phyloP scores from a whole-genome alignment of 2,329 filamentous ascomycete genomes.

The Delphinella strobiligena region DNA sequence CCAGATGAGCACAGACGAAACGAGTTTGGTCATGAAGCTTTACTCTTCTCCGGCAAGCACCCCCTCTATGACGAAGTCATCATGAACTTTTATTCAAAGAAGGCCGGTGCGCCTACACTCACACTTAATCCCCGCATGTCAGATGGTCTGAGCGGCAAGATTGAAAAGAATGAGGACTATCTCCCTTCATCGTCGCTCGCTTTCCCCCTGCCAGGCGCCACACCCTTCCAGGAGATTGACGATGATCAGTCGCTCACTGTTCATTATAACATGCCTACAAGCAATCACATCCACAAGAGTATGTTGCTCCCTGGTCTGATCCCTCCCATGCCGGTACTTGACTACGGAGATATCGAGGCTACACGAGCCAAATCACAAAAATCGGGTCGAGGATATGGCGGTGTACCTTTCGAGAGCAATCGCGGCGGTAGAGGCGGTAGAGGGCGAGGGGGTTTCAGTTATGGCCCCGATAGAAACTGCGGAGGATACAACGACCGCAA shows the following conservation, averaged over 20 bases:
- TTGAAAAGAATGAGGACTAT: conserved; percentile 73
- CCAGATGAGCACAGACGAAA: conserved; percentile 71
- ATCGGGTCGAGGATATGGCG: conserved; percentile 58
- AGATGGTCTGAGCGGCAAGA: conserved; percentile 65
- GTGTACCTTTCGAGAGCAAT: conserved; percentile 46
- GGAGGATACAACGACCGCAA: conserved; percentile 9
- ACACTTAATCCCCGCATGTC: conserved; percentile 64
- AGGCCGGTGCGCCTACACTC: conserved; percentile 53
- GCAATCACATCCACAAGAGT: conserved; percentile 69
- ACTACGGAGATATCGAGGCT: conserved; percentile 61
- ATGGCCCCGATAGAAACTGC: conserved; percentile 6
- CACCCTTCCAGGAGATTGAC: conserved; percentile 57
- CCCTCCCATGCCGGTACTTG: conserved; percentile 59
- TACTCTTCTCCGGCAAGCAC: conserved; percentile 75
- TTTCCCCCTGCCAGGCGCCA: conserved; percentile 62
- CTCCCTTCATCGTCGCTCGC: conserved; percentile 71
- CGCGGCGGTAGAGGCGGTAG: conserved; percentile 24
- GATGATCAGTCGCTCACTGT: conserved; percentile 84
- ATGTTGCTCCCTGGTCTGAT: conserved; percentile 82
- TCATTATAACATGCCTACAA: conserved; percentile 69
- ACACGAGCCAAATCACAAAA: conserved; percentile 54
- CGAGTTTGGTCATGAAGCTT: conserved; percentile 62
- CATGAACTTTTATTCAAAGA: conserved; percentile 83
- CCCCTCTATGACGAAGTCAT: conserved; percentile 77
- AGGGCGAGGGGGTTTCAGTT: conserved; percentile 13